phyloP scores from a whole-genome alignment of 345 rosid species.

The Boechera divaricarpa region DNA sequence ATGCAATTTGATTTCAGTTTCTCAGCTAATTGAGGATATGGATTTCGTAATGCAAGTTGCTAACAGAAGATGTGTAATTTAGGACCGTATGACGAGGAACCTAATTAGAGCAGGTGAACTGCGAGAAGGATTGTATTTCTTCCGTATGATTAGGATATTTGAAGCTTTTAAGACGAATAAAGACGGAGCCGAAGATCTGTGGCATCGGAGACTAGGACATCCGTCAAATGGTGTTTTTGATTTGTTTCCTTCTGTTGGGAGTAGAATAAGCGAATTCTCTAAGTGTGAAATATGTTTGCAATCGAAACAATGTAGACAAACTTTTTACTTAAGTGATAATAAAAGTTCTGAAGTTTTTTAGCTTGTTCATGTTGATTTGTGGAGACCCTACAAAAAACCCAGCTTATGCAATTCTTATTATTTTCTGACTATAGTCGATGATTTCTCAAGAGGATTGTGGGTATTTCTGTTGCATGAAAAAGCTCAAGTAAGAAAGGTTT shows the following conservation, averaged over 20 bases:
- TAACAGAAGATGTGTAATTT: conserved; percentile 13
- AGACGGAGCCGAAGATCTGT: not conserved
- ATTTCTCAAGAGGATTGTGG: not conserved
- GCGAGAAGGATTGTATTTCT: not conserved
- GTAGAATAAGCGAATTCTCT: not conserved
- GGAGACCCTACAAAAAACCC: not conserved
- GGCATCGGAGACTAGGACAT: not conserved
- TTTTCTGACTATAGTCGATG: not conserved
- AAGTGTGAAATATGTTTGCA: not conserved
- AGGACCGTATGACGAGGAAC: conserved; percentile 38
- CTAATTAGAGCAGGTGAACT: conserved; percentile 35
- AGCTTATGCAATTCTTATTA: not conserved
- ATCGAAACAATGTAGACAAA: not conserved
- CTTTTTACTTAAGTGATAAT: not conserved
- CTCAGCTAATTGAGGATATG: not conserved
- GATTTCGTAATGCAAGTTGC: not conserved
- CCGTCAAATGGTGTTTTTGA: not conserved
- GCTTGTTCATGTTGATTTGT: not conserved
- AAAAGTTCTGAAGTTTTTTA: not conserved
- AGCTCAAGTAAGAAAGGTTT: not conserved
- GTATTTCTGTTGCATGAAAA: not conserved
- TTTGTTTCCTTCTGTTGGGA: not conserved
- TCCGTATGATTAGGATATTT: not conserved
- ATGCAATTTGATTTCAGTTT: not conserved
- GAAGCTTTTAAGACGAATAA: not conserved